Conservation (phyloP, 345 rosid species). For the Lepidium didymum region DNA sequence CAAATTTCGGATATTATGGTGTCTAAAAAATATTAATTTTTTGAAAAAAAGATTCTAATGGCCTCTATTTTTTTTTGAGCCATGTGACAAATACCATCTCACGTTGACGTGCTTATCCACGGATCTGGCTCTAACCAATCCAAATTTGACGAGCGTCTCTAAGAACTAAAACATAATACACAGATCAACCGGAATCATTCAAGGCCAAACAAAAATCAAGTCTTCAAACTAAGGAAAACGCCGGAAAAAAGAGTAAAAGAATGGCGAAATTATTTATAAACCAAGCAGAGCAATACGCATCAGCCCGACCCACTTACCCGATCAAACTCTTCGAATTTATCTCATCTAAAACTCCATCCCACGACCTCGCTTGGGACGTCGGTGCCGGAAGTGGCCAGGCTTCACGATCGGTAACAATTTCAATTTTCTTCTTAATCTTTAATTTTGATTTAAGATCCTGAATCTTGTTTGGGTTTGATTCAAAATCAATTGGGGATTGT, state of each 20-base stretch:
- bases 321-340: conserved; percentile 55
- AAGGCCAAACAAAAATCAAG: too few relatives aligned
- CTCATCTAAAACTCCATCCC: conserved; percentile 58
- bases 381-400: conserved; percentile 94
- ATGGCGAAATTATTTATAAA: conserved; percentile 75
- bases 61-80: too few relatives aligned
- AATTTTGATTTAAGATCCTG: too few relatives aligned
- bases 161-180: background rate
- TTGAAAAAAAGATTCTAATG: too few relatives aligned
- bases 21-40: too few relatives aligned
- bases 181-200: background rate
- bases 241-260: background rate
- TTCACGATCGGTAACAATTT: conserved; percentile 43
- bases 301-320: conserved; percentile 62
- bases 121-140: too few relatives aligned
- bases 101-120: too few relatives aligned
- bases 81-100: too few relatives aligned
- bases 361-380: conserved; percentile 80
- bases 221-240: background rate
- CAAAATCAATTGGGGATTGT: too few relatives aligned
- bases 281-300: conserved; percentile 68
- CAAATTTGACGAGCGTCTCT: background rate
- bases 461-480: too few relatives aligned
- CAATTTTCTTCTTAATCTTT: background rate
- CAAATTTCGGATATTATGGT: too few relatives aligned